Conservation (phyloP, 148 eudicot genomes). For the Camellia lanceoleosa region DNA sequence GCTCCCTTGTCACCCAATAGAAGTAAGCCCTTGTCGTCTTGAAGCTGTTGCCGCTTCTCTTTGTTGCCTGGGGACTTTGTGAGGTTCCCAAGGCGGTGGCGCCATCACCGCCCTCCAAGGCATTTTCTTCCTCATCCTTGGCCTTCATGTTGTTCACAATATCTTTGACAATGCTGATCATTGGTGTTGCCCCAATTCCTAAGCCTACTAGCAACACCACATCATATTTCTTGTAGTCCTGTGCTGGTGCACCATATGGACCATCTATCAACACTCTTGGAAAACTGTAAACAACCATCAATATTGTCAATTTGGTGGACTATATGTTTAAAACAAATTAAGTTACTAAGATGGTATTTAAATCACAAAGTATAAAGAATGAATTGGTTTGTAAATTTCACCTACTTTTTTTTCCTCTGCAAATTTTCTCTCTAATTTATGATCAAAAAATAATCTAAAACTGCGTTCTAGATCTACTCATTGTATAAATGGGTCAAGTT, state of each 20-base stretch:
- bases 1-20: slow-evolving; percentile 59
- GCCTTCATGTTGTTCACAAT: slow-evolving; percentile 51
- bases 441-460: too few relatives aligned
- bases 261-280: slow-evolving; percentile 53
- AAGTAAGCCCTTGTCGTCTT: slow-evolving; percentile 47
- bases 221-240: slow-evolving; percentile 53
- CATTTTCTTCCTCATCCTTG: slow-evolving; percentile 30
- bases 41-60: slow-evolving; percentile 20
- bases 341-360: too few relatives aligned
- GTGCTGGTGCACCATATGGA: slow-evolving; percentile 59
- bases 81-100: neutral
- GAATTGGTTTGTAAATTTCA: too few relatives aligned
- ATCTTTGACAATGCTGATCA: slow-evolving; percentile 56
- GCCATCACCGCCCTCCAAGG: slow-evolving; percentile 25
- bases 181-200: slow-evolving; percentile 56
- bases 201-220: slow-evolving; percentile 48
- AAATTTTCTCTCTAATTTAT: too few relatives aligned
- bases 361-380: too few relatives aligned
- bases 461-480: too few relatives aligned
- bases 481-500: too few relatives aligned
- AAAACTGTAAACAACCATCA: slow-evolving; percentile 20
- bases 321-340: too few relatives aligned
- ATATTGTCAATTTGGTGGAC: too few relatives aligned
- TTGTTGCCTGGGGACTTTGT: neutral
- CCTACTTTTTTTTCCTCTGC: too few relatives aligned